These are phyloP conservation scores for Penicillium sp. DNA, from an alignment of 2,329 filamentous ascomycete species.

Conservation along the genomic window DNA sequence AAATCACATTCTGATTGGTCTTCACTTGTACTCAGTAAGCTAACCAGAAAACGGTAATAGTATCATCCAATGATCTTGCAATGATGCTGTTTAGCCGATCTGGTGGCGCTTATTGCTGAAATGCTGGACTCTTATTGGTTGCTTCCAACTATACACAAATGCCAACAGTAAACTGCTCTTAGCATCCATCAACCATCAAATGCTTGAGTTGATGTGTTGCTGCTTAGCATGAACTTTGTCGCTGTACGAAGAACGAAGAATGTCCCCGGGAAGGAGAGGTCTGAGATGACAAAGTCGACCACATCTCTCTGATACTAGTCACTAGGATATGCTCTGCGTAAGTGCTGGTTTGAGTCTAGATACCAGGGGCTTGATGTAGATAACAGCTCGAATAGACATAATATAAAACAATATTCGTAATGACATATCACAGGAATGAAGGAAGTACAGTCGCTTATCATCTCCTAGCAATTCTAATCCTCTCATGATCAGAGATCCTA, in stretches of 20 bases:
- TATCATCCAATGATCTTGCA: not conserved
- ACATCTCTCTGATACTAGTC: no score
- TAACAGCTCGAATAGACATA: not conserved
- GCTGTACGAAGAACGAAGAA: constrained; percentile 52
- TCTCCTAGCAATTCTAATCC: not conserved
- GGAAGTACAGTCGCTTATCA: not conserved
- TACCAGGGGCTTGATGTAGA: not conserved
- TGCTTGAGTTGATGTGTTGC: constrained; percentile 39
- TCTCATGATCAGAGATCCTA: not conserved
- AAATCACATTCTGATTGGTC: not conserved
- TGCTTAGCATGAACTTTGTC: constrained; percentile 54
- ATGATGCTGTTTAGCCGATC: not conserved
- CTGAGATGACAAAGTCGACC: no score
- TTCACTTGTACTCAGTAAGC: not conserved
- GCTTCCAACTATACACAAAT: not conserved
- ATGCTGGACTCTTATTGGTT: not conserved
- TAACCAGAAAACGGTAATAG: not conserved
- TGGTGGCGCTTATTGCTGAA: not conserved
- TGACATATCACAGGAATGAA: not conserved
- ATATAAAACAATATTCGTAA: not conserved
- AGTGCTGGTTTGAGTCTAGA: no score
- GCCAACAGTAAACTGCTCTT: no score
- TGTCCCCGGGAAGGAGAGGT: constrained; percentile 51
- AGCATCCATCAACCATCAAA: no score
- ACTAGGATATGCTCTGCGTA: no score